Base-by-base conservation (phyloP, 1,139 yeast genomes). In the Yamadazyma aaseri region DNA sequence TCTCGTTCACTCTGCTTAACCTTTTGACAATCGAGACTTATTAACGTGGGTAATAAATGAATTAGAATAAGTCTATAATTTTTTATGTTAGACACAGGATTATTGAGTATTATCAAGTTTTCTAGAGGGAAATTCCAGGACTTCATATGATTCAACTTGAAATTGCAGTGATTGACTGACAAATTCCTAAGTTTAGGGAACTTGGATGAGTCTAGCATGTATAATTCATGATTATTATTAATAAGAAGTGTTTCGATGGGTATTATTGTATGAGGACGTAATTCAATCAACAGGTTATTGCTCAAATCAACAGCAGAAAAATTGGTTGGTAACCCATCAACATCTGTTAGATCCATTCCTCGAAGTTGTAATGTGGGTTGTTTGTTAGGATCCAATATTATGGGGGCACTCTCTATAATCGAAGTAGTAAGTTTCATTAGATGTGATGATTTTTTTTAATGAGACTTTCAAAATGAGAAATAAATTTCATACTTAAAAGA, bases 11-110 rank as follows among this genome's bases (percentile, higher is more conserved):
- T 41, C 3, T 68, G 64, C 36, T 71, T 79, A 10, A 90, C 75
- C 44, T 75, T 77, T 32, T 69, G 65, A 46, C 79, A 85, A 53
- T 90, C 97, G 28, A 90, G 55, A 0, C 82, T 70, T 32, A 71
- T 63, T 32, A 90, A 53, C 2, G 65, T 54, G 0, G 96, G 96
- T 5, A 83, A 46, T 9, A 76, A 49, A 79, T 86, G 76, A 2
- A 86, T 65, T 3, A 80, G 54, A 50, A 76, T 74, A 10, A 63
- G 46, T 34, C 96, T 63, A 52, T 87, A 89, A 47, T 82, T 53
- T 14, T 70, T 65, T n/a, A 62, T 47, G 14, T 60, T 50, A 2
- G 76, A 57, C 0, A 87, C 67, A 0, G 86, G 86, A 49, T 87
- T 89, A 2, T 81, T 86, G 2, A 57, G 41, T 17, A 89, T 53